phyloP scores from a whole-genome alignment of 1,139 yeast genomes.

The Citeromyces hawaiiensis region DNA sequence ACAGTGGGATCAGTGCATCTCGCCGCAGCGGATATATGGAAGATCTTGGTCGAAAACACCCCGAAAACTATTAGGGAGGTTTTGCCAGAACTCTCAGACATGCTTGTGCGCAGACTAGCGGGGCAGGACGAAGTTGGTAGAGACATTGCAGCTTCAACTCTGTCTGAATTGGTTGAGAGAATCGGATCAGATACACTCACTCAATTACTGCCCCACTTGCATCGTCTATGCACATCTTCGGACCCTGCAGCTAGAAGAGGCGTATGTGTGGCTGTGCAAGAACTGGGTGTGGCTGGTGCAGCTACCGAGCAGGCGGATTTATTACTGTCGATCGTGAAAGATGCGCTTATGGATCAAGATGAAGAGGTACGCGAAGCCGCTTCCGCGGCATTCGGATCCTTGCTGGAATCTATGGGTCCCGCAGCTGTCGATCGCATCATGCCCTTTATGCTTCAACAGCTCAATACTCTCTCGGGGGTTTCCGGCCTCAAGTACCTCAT shows the following conservation, averaged over 20 bases:
- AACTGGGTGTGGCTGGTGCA: constrained; percentile 66
- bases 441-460: constrained; percentile 66
- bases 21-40: constrained; percentile 95
- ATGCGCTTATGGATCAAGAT: constrained; percentile 65
- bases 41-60: constrained; percentile 88
- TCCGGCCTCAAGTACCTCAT: constrained; percentile 85
- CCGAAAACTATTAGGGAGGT: constrained; percentile 94
- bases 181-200: constrained; percentile 85
- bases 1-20: constrained; percentile 76
- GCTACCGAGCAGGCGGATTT: constrained; percentile 53
- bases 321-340: constrained; percentile 64
- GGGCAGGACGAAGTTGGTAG: constrained; percentile 69
- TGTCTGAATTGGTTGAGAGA: constrained; percentile 91
- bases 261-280: constrained; percentile 86
- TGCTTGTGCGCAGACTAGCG: constrained; percentile 75
- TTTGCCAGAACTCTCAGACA: constrained; percentile 67
- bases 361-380: constrained; percentile 79
- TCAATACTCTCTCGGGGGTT: constrained; percentile 65
- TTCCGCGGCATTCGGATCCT: constrained; percentile 78
- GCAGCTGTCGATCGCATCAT: constrained; percentile 78
- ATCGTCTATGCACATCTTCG: constrained; percentile 43
- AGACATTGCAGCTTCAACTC: constrained; percentile 81
- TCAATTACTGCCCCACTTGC: constrained; percentile 75
- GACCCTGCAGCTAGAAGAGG: constrained; percentile 88
- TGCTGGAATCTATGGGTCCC: constrained; percentile 74